Evolutionary conservation across 257 asterid genomes (phyloP).

Genomic region (Scutellaria galericulata): DNA sequence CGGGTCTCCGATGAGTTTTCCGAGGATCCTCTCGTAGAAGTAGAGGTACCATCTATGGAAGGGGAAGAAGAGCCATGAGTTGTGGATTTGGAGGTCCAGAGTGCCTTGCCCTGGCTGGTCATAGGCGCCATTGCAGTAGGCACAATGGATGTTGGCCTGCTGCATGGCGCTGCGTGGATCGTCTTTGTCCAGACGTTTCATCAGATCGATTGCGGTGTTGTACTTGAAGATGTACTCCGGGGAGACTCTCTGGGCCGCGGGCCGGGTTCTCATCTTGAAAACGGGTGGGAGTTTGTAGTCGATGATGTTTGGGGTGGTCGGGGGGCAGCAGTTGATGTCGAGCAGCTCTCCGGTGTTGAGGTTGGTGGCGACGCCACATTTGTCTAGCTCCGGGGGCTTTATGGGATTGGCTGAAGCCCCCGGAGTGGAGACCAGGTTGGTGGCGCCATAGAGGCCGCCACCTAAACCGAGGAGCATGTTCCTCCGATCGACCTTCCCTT

Average conservation of each 20-base stretch:
- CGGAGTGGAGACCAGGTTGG: constrained; percentile 34
- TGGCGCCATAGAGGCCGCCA: constrained; percentile 50
- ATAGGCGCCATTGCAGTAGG: constrained; percentile 52
- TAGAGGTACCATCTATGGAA: constrained; percentile 54
- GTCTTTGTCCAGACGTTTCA: constrained; percentile 41
- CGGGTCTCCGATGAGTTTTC: constrained; percentile 43
- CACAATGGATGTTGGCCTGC: constrained; percentile 54
- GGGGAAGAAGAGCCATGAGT: constrained; percentile 54
- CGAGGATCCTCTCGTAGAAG: constrained; percentile 48
- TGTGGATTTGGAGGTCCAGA: constrained; percentile 43
- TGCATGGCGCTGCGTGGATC: constrained; percentile 47
- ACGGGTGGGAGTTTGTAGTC: constrained; percentile 41
- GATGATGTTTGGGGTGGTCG: neutral
- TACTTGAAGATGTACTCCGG: constrained; percentile 37
- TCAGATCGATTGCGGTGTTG: constrained; percentile 40
- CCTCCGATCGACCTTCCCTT: constrained; percentile 33
- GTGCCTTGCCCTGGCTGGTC: constrained; percentile 37
- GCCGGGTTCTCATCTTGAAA: constrained; percentile 7
- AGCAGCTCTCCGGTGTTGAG: neutral
- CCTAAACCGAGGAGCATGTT: constrained; percentile 48
- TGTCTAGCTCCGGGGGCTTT: constrained; percentile 35
- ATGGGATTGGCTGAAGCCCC: constrained; percentile 36
- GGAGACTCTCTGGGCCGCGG: constrained; percentile 32
- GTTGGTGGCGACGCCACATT: constrained; percentile 26
- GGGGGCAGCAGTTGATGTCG: constrained; percentile 43